phyloP scores from a whole-genome alignment of 331 rosid species.

The Malus hybrid region DNA sequence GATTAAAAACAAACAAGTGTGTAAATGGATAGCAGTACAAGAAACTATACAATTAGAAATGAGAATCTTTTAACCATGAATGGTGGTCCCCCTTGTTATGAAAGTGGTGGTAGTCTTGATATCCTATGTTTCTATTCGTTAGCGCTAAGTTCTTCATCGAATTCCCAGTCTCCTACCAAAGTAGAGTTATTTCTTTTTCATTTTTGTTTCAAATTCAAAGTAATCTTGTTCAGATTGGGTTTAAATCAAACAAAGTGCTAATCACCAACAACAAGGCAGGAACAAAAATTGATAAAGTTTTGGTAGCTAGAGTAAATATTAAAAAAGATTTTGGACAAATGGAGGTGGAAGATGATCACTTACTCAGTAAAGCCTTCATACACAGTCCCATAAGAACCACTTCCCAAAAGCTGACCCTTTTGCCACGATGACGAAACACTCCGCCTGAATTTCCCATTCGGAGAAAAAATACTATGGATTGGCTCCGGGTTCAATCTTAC shows the following conservation, averaged over 20 bases:
- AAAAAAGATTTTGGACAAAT: neutral
- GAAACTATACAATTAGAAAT: neutral
- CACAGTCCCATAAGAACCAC: slow-evolving; percentile 60
- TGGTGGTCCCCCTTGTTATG: neutral
- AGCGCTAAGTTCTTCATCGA: neutral
- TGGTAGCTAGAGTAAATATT: neutral
- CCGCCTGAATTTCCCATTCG: slow-evolving; percentile 25
- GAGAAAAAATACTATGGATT: slow-evolving; percentile 16
- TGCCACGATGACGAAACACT: slow-evolving; percentile 52
- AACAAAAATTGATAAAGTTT: neutral
- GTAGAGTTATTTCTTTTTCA: neutral
- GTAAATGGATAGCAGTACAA: neutral
- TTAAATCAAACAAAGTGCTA: neutral
- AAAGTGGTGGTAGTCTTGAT: neutral
- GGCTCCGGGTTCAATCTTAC: neutral
- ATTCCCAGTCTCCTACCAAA: neutral
- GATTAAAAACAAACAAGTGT: neutral
- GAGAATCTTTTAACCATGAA: neutral
- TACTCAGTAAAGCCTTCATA: slow-evolving; percentile 62
- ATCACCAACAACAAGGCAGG: neutral
- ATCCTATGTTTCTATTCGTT: neutral
- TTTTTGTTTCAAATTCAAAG: neutral
- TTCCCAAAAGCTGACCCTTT: slow-evolving; percentile 53
- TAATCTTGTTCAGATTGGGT: neutral
- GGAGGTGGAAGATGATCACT: slow-evolving; percentile 7